These are phyloP conservation scores for Lodderomyces oxycetoniae DNA, from an alignment of 1,139 yeast genomes.

Conservation along the genomic window DNA sequence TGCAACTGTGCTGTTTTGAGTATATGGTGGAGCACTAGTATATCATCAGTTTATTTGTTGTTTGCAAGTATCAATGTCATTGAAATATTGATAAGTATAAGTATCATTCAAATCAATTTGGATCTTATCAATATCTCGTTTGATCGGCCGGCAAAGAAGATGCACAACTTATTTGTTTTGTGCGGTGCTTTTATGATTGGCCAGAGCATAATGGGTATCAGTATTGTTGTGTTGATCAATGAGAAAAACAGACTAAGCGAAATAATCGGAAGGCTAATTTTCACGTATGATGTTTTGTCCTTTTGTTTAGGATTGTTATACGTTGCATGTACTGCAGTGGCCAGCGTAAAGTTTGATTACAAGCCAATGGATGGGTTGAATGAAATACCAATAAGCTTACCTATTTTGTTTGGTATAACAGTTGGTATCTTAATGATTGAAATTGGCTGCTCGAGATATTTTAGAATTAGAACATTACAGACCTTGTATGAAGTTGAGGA, in stretches of 20 bases:
- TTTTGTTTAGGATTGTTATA: constrained; percentile 6
- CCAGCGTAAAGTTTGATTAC: constrained; percentile 11
- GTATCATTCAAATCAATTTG: constrained; percentile 15
- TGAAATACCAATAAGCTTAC: constrained; percentile 14
- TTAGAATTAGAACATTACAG: constrained; percentile 14
- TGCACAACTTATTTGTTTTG: constrained; percentile 16
- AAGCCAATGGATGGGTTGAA: constrained; percentile 5
- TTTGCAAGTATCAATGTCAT: constrained; percentile 14
- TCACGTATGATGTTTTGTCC: constrained; percentile 12
- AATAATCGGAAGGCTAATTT: constrained; percentile 15
- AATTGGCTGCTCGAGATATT: constrained; percentile 15
- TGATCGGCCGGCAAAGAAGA: constrained; percentile 10
- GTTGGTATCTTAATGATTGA: constrained; percentile 11
- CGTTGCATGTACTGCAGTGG: constrained; percentile 10
- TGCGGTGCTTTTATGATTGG: constrained; percentile 15
- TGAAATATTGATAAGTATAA: constrained; percentile 16
- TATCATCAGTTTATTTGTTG: constrained; percentile 13
- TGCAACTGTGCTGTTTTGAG: constrained; percentile 14
- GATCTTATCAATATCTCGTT: constrained; percentile 9
- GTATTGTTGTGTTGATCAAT: constrained; percentile 12
- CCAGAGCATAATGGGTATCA: constrained; percentile 15
- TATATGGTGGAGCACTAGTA: constrained; percentile 15
- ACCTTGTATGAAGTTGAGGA: constrained; percentile 27
- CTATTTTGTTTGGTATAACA: constrained; percentile 14
- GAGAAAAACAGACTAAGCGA: constrained; percentile 16